These are phyloP conservation scores for Pleurotus pulmonarius DNA, from an alignment of 768 basidiomycete species.

Conservation along the genomic window DNA sequence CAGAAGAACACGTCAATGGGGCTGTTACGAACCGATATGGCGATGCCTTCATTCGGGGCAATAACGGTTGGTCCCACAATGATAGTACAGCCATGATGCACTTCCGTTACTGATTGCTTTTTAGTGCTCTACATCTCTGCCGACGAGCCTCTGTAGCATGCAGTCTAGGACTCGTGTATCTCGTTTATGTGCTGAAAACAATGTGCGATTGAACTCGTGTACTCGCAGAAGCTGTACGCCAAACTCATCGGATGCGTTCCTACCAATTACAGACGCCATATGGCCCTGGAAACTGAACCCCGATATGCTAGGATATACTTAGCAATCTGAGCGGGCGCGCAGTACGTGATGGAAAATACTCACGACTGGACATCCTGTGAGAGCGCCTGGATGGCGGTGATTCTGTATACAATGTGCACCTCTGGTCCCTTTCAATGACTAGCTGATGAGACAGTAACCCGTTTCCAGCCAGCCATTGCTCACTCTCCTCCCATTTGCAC, in stretches of 20 bases:
- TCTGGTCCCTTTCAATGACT: not conserved
- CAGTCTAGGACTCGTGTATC: not conserved
- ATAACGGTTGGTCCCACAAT: constrained; percentile 61
- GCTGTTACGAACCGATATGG: constrained; percentile 86
- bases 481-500: not conserved
- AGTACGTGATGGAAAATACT: not conserved
- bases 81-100: not conserved
- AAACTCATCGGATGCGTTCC: not conserved
- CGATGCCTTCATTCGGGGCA: constrained; percentile 93
- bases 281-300: not conserved
- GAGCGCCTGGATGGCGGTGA: not conserved
- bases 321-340: not conserved
- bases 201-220: not conserved
- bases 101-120: constrained; percentile 7
- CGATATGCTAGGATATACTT: not conserved
- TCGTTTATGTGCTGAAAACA: not conserved
- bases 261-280: not conserved
- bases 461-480: too few relatives aligned
- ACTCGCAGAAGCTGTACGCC: not conserved
- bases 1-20: constrained; percentile 92
- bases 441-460: too few relatives aligned
- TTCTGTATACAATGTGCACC: not conserved
- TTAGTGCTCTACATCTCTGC: constrained; percentile 79
- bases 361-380: constrained; percentile 5
- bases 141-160: constrained; percentile 48